Percentiles rank a stretch among this genome's conserved stretches.
Conservation (phyloP, 768 basidiomycete species). For the Porpolomopsis calyptriformis region DNA sequence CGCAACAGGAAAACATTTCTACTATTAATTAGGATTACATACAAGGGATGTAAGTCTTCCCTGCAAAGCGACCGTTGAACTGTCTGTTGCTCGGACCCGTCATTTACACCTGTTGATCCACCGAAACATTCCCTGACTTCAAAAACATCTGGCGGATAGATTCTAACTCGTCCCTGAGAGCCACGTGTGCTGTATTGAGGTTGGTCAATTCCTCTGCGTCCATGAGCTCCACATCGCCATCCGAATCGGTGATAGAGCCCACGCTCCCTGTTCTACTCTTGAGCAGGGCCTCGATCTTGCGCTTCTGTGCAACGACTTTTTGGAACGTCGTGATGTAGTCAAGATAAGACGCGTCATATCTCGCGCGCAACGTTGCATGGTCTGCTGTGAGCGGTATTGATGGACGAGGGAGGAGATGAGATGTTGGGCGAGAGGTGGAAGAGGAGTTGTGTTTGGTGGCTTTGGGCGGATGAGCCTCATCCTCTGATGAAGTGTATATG, state of each 20-base stretch:
- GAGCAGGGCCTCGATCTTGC: conserved; percentile 43
- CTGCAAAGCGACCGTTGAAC: too few relatives aligned
- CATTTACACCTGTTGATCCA: too few relatives aligned
- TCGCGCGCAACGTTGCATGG: conserved; percentile 38
- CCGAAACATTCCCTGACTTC: too few relatives aligned
- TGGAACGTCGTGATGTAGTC: conserved; percentile 40
- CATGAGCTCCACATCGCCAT: conserved; percentile 44
- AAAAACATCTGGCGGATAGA: conserved; percentile 34
- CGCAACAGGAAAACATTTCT: too few relatives aligned
- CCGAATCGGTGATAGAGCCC: conserved; percentile 37
- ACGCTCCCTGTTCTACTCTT: conserved; percentile 24
- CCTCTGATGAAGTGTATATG: conserved; percentile 58
- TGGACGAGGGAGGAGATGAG: conserved; percentile 23
- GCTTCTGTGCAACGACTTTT: conserved; percentile 38
- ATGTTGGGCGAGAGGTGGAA: conserved; percentile 8
- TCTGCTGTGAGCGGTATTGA: conserved; percentile 33
- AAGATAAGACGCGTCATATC: conserved; percentile 42
- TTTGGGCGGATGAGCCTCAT: conserved; percentile 35
- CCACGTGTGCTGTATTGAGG: conserved; percentile 34
- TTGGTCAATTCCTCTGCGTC: conserved; percentile 40
- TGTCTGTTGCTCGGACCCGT: too few relatives aligned
- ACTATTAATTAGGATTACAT: too few relatives aligned
- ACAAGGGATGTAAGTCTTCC: too few relatives aligned
- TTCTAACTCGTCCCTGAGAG: conserved; percentile 43
- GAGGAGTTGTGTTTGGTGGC: conserved; percentile 13